Evolutionary conservation across 106 monocot species (phyloP).

Genomic region (Alisma plantagoaquatica): DNA sequence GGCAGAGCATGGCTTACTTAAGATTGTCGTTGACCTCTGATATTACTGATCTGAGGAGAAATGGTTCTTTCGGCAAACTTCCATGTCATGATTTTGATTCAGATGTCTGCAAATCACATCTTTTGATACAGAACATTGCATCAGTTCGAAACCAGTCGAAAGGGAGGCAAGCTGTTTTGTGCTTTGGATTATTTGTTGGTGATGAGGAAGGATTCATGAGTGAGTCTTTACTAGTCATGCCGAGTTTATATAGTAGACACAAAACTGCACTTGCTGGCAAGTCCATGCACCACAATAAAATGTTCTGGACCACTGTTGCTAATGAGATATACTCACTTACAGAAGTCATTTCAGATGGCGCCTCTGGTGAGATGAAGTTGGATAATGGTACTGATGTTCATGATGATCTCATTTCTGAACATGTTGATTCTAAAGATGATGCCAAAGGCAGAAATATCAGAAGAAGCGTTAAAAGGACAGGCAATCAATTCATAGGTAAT

Average conservation of each 20-base stretch:
- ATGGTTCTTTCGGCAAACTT: constrained; percentile 8
- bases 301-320: too few relatives aligned
- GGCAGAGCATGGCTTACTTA: constrained; percentile 56
- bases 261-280: too few relatives aligned
- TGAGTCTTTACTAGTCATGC: background rate
- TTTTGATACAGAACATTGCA: background rate
- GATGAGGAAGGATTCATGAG: constrained; percentile 1
- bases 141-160: constrained; percentile 1
- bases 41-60: constrained; percentile 30
- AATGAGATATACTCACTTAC: too few relatives aligned
- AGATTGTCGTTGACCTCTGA: constrained; percentile 25
- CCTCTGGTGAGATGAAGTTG: background rate
- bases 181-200: background rate
- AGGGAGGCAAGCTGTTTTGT: background rate
- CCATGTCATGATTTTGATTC: constrained; percentile 5
- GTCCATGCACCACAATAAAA: too few relatives aligned
- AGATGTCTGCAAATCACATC: constrained; percentile 7
- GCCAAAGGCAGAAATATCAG: background rate
- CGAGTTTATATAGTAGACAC: too few relatives aligned
- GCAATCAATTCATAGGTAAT: too few relatives aligned
- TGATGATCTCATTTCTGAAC: constrained; percentile 6
- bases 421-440: constrained; percentile 3
- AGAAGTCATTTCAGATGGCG: background rate
- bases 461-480: constrained; percentile 19
- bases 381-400: background rate